Evolutionary conservation across 331 rosid genomes (phyloP), one percentile per base, ranked within the genome.

Genomic region (Quercus phellos): DNA sequence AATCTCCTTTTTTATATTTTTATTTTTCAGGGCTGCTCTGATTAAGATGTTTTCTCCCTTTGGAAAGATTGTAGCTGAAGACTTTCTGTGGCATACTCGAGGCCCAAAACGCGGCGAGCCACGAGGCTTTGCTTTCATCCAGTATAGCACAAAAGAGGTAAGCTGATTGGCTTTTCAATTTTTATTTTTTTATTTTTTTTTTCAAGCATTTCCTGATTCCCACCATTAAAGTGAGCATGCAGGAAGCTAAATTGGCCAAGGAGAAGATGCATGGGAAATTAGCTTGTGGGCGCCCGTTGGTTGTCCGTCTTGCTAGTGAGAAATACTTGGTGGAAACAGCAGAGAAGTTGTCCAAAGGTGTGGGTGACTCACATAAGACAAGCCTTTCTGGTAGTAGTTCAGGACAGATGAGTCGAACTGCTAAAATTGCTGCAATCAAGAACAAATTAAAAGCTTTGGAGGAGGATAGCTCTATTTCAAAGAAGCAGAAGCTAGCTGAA

Each of bases 191-290:
- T 51, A 18, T n/a, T 35, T 43, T 46, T 17, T 6, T 51, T 56
- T 78, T 74, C 70, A 76, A 69, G 88, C 89, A 86, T 60, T 78
- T 79, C 73, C 91, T 94, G 87, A 94, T 91, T 87, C 88, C 87
- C 87, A 83, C 83, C 43, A 18, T 88, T 94, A 91, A 94, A 94
- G 99, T 89, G 97, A 92, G 97, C 70, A 92, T 86, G 99, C 96
- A 94, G 96, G 99, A 92, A 89, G 98, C 98, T 24, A 80, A 85
- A 88, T 73, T 92, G 80, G 99, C 99, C 84, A 88, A 88, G 93
- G 98, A 90, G 92, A 94, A 92, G 82, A 90, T 94, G 99, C 97
- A 92, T 7, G 98, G 99, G n/a, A 88, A 83, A 87, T 78, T 94
- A 73, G 98, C 97, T 42, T 83, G 95, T 38, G 93, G 98, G 66